Evolutionary conservation across 805 yeast species (phyloP), one percentile per base, ranked within the genome.

Genomic region (Zygosaccharomyces rouxii): DNA sequence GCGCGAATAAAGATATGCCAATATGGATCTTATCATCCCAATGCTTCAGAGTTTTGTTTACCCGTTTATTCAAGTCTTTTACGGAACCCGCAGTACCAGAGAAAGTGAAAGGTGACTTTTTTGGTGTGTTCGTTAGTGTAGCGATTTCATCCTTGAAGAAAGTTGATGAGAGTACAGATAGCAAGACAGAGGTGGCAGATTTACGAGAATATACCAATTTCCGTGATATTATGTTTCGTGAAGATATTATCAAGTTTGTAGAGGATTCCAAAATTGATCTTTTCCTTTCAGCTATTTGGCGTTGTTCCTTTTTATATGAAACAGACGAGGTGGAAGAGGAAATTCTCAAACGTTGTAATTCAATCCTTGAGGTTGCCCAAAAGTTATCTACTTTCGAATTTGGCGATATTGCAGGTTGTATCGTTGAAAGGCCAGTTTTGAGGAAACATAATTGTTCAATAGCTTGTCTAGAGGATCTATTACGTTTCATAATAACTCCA

Each of bases 321-420:
- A 71, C 71, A 30, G 86, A 75, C 63, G 85, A 76, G 42, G 63
- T 76, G 14, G 95, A 78, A 56, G 68, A 53, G 23, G 67, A 55
- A 42, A 58, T 71, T 29, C 57, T 68, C 25, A 60, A 56, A 28
- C 55, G 47, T 25, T 54, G 59, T 19, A 61, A 59, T 2, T 49
- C 61, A 1, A 64, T 75, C 3, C 58, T 61, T 3, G 72, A 70
- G 10, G 67, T 77, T 4, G 63, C 78, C 2, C 52, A 61, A 9
- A 61, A 57, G 9, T 56, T 82, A 3, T 62, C 74, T 2, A 48
- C 59, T 1, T 76, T 76, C 49, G 67, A 74, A 11, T 73, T 77
- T 47, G 75, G 73, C 7, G 73, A 73, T 7, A 69, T 76, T n/a
- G 79, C 75, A 56, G 94, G 94, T 0, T 74, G 86, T 0, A 84